Percentiles rank a stretch among this genome's conserved stretches.
Conservation (phyloP, 2,329 filamentous ascomycete species). For the Scedosporium aurantiacum region DNA sequence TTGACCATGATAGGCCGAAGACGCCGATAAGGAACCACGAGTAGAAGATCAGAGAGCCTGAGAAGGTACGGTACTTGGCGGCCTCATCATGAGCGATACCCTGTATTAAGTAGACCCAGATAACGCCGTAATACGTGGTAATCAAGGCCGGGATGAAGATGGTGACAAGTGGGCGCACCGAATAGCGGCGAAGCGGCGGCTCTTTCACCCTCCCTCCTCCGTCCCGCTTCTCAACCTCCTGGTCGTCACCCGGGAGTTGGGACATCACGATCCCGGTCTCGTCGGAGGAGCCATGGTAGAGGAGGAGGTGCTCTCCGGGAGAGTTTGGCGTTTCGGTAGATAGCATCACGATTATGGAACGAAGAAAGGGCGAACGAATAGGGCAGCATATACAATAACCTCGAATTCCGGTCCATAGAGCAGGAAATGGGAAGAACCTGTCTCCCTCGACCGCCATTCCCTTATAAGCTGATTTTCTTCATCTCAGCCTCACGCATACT, state of each 20-base stretch:
- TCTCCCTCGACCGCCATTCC: too few species aligned
- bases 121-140: slow-evolving; percentile 6
- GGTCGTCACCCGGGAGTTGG: neutral
- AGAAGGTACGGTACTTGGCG: slow-evolving; percentile 7
- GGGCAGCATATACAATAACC: too few species aligned
- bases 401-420: too few species aligned
- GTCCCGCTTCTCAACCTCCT: neutral
- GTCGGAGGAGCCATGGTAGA: neutral
- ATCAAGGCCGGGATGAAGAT: slow-evolving; percentile 6
- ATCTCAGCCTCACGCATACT: too few species aligned
- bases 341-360: neutral
- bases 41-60: slow-evolving; percentile 8
- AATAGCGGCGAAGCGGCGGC: neutral
- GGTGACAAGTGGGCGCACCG: slow-evolving; percentile 5
- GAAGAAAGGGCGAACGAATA: too few species aligned
- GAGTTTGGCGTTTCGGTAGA: neutral
- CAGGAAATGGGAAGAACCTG: too few species aligned
- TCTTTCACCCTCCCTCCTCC: neutral
- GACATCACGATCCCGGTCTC: neutral
- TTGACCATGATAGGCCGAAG: slow-evolving; percentile 11
- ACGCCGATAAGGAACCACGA: slow-evolving; percentile 13
- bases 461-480: too few species aligned
- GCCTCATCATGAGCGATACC: neutral
- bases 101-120: slow-evolving; percentile 5
- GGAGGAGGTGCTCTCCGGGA: neutral